These are phyloP conservation scores for Entelexis paramagnoliae DNA, from an alignment of 1,139 yeast species.

Conservation along the genomic window DNA sequence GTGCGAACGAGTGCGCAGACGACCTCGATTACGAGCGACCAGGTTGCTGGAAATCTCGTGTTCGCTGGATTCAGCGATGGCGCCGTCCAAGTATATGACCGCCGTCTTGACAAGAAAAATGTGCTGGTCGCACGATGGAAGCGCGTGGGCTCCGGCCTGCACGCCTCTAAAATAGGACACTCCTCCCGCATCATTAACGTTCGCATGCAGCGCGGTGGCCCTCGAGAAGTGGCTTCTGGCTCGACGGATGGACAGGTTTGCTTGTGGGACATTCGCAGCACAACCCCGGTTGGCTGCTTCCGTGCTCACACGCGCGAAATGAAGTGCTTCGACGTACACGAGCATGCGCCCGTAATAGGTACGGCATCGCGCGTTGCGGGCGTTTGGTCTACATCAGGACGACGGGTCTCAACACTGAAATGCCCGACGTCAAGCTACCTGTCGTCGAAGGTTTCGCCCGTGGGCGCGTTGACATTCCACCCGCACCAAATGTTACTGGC, in stretches of 20 bases:
- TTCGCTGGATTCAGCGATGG: slow-evolving; percentile 95
- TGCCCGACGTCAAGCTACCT: slow-evolving; percentile 38
- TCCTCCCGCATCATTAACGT: slow-evolving; percentile 62
- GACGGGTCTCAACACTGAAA: slow-evolving; percentile 51
- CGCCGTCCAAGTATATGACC: slow-evolving; percentile 75
- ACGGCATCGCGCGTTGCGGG: slow-evolving; percentile 70
- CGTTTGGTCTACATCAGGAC: slow-evolving; percentile 82
- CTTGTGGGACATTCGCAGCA: slow-evolving; percentile 78
- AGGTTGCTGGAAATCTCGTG: slow-evolving; percentile 85
- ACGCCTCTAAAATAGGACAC: slow-evolving; percentile 27
- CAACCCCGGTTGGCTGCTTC: slow-evolving; percentile 61
- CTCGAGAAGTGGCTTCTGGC: slow-evolving; percentile 75
- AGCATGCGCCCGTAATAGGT: slow-evolving; percentile 88
- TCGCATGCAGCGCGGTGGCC: slow-evolving; percentile 96
- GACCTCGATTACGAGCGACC: slow-evolving; percentile 85
- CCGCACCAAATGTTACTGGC: slow-evolving; percentile 95
- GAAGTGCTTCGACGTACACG: slow-evolving; percentile 75
- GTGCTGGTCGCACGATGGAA: slow-evolving; percentile 77
- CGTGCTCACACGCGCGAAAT: slow-evolving; percentile 50
- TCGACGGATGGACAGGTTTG: slow-evolving; percentile 73
- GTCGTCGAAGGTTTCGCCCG: slow-evolving; percentile 35
- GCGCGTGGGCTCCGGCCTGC: slow-evolving; percentile 29
- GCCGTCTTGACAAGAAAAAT: slow-evolving; percentile 74
- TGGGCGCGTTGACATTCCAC: slow-evolving; percentile 66
- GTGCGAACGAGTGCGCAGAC: slow-evolving; percentile 86